Conservation (phyloP, 192 early-diverging fungal genomes). For the Umbelopsis ramanniana region DNA sequence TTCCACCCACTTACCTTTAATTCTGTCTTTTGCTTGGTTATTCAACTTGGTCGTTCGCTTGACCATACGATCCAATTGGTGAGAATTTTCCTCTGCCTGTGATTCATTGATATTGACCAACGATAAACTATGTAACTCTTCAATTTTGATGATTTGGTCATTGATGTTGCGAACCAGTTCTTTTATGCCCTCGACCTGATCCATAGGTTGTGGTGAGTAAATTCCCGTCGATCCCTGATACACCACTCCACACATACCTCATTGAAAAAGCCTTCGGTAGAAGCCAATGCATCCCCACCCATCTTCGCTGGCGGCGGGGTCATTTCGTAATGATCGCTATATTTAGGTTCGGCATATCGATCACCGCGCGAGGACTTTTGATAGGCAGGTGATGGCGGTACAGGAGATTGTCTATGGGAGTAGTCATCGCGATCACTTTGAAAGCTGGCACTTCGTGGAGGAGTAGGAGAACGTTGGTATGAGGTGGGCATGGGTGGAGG, state of each 20-base stretch:
- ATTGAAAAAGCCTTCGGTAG: constrained; percentile 41
- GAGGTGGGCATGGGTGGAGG: constrained; percentile 30
- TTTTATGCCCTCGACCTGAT: constrained; percentile 41
- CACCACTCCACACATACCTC: constrained; percentile 33
- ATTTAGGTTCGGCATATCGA: constrained; percentile 26
- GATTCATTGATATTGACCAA: constrained; percentile 42
- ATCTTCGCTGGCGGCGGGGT: constrained; percentile 19
- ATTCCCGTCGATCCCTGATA: neutral
- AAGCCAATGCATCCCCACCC: constrained; percentile 17
- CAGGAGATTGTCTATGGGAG: constrained; percentile 29
- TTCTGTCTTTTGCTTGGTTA: constrained; percentile 52
- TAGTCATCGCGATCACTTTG: constrained; percentile 21
- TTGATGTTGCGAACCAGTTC: constrained; percentile 35
- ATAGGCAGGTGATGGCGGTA: constrained; percentile 33
- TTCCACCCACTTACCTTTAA: constrained; percentile 43
- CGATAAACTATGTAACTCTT: constrained; percentile 41
- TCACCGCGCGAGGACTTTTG: constrained; percentile 30
- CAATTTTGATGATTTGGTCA: constrained; percentile 38
- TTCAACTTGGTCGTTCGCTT: constrained; percentile 39
- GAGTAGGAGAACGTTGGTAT: constrained; percentile 18
- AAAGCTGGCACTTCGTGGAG: constrained; percentile 23
- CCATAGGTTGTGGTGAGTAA: neutral
- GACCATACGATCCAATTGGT: constrained; percentile 31
- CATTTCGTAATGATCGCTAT: constrained; percentile 42
- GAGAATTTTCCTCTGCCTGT: constrained; percentile 36